phyloP scores from a whole-genome alignment of 176 grass and related monocot species.

The Cymbopogon citratus region DNA sequence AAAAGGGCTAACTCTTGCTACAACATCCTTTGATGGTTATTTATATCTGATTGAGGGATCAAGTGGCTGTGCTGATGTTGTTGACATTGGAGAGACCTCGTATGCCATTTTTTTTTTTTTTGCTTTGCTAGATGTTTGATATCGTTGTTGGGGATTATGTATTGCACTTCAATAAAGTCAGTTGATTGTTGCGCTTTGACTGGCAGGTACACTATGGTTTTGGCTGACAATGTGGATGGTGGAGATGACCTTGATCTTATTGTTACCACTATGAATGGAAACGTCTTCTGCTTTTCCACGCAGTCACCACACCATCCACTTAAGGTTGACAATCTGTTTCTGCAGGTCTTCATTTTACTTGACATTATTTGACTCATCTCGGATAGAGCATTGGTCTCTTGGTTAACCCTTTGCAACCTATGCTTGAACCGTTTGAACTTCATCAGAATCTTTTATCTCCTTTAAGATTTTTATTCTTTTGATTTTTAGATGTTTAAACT shows the following conservation, averaged over 20 bases:
- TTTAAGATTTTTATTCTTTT: not conserved
- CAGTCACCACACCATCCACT: constrained; percentile 89
- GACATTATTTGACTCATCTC: not conserved
- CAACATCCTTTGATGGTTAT: constrained; percentile 90
- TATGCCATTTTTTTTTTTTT: constrained; percentile 31
- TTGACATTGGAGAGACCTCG: constrained; percentile 97
- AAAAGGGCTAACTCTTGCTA: constrained; percentile 75
- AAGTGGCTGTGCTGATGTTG: constrained; percentile 83
- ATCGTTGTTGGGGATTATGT: constrained; percentile 3
- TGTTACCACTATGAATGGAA: constrained; percentile 97
- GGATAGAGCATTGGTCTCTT: not conserved
- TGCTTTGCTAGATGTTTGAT: constrained; percentile 19
- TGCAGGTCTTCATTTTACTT: constrained; percentile 8
- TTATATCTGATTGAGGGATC: constrained; percentile 91
- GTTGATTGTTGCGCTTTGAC: constrained; percentile 25
- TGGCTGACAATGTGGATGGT: constrained; percentile 96
- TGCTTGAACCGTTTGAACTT: not conserved
- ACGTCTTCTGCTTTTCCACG: constrained; percentile 97
- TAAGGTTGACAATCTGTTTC: constrained; percentile 44
- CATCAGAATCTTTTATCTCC: not conserved
- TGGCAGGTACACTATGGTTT: constrained; percentile 88
- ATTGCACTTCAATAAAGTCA: not conserved
- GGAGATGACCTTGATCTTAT: constrained; percentile 98
- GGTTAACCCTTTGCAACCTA: not conserved
- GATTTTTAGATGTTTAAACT: constrained; percentile 2